These are phyloP conservation scores for Brasenia schreberi DNA, from an alignment of 164 flowering plant genomes.

Conservation along the genomic window DNA sequence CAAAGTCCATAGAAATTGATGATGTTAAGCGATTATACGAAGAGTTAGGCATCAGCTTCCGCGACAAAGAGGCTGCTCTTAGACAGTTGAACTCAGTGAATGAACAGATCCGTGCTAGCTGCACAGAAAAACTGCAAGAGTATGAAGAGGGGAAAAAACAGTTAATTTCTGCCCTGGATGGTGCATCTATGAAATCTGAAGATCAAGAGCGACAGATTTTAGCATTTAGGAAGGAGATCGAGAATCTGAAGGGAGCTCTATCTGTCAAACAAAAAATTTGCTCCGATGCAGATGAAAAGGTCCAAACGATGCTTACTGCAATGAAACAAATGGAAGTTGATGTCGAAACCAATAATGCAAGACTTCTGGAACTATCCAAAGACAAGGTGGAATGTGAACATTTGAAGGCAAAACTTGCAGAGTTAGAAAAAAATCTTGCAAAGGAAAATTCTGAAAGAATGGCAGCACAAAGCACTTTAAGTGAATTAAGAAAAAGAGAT, in stretches of 20 bases:
- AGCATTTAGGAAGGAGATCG: slow-evolving; percentile 22
- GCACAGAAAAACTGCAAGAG: slow-evolving; percentile 19
- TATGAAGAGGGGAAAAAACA: slow-evolving; percentile 31
- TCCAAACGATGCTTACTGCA: not conserved
- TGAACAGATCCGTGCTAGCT: slow-evolving; percentile 26
- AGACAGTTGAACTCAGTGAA: slow-evolving; percentile 21
- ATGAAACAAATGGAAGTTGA: slow-evolving; percentile 1
- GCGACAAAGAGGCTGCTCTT: slow-evolving; percentile 28
- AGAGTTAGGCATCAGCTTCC: slow-evolving; percentile 20
- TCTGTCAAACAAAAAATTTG: slow-evolving; percentile 25
- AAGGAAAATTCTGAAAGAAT: slow-evolving; percentile 1
- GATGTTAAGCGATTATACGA: slow-evolving; percentile 17
- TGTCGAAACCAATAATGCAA: not conserved
- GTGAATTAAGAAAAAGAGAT: slow-evolving; percentile 30
- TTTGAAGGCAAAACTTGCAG: not conserved
- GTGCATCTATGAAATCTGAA: slow-evolving; percentile 16
- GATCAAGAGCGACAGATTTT: slow-evolving; percentile 24
- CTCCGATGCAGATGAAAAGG: slow-evolving; percentile 27
- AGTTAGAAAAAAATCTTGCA: not conserved
- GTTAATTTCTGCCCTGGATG: slow-evolving; percentile 35
- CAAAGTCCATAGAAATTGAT: slow-evolving; percentile 24
- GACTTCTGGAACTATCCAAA: not conserved
- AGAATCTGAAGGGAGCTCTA: slow-evolving; percentile 25
- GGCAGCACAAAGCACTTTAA: slow-evolving; percentile 8
- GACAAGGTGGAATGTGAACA: not conserved